A percentile compares a stretch with the other conserved stretches of the same genome.
These are phyloP conservation scores for Paramecium caudatum DNA, from an alignment of 73 alveolate genomes.

Conservation along the genomic window DNA sequence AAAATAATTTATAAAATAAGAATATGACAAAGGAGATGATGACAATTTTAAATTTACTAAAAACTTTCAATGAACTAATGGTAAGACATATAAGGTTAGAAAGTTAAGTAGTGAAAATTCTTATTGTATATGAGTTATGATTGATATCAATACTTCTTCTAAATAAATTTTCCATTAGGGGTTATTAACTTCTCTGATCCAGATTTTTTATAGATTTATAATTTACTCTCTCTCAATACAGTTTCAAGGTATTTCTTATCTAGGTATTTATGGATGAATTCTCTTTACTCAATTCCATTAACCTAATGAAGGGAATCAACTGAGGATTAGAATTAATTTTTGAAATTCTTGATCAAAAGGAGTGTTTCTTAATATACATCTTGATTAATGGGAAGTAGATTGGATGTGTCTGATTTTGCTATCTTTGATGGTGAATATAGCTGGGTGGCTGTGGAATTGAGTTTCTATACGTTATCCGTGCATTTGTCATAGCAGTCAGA, in stretches of 20 bases:
- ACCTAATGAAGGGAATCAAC: not conserved
- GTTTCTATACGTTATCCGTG: constrained; percentile 11
- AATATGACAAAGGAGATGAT: not conserved
- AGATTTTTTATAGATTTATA: constrained; percentile 12
- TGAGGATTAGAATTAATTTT: constrained; percentile 5
- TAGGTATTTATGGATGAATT: not conserved
- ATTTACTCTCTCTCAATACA: constrained; percentile 42
- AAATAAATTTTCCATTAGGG: constrained; percentile 1
- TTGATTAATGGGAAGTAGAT: constrained; percentile 22
- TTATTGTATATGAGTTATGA: constrained; percentile 23
- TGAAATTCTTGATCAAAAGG: not conserved
- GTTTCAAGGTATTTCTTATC: constrained; percentile 8
- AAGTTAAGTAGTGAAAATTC: not conserved
- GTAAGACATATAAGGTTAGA: not conserved
- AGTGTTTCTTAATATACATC: constrained; percentile 55
- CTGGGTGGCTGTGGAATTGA: constrained; percentile 31
- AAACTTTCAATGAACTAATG: not conserved
- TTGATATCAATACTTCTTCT: constrained; percentile 43
- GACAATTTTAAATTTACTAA: not conserved
- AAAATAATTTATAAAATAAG: not conserved
- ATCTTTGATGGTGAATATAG: constrained; percentile 38
- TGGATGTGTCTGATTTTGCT: not conserved
- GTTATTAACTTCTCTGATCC: not conserved
- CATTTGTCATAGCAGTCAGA: constrained; percentile 61
- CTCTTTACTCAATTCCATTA: not conserved